phyloP scores from a whole-genome alignment of 148 eudicot species.

The Spergularia marina region DNA sequence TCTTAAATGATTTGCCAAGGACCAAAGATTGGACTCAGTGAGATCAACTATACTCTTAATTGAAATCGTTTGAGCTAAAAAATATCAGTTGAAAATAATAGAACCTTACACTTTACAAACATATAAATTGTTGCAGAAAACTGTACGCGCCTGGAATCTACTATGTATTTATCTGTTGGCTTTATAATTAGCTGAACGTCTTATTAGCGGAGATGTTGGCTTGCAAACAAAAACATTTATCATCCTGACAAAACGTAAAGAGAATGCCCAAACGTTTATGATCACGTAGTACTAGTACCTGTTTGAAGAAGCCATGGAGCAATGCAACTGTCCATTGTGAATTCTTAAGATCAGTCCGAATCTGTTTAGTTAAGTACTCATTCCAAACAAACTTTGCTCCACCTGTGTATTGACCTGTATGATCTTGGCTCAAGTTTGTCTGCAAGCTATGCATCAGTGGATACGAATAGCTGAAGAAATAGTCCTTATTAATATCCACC shows the following conservation, averaged over 20 bases:
- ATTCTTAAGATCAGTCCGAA: conserved; percentile 56
- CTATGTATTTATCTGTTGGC: too few relatives aligned
- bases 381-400: conserved; percentile 92
- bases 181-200: not conserved
- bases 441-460: conserved; percentile 80
- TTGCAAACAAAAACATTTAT: not conserved
- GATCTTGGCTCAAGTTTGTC: conserved; percentile 52
- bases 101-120: too few relatives aligned
- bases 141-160: too few relatives aligned
- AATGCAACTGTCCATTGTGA: conserved; percentile 86
- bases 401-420: conserved; percentile 39
- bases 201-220: not conserved
- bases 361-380: conserved; percentile 63
- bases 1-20: too few relatives aligned
- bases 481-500: conserved; percentile 83
- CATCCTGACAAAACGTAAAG: not conserved
- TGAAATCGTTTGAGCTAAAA: too few relatives aligned
- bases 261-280: not conserved
- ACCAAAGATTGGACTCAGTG: too few relatives aligned
- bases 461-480: conserved; percentile 88
- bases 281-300: conserved; percentile 39
- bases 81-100: too few relatives aligned
- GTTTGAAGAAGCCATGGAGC: conserved; percentile 91
- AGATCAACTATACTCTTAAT: too few relatives aligned
- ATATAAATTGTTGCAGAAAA: too few relatives aligned